Evolutionary conservation across 257 asterid genomes (phyloP), one percentile per base, ranked within the genome.

Genomic region (Solanum lycopersicoides): DNA sequence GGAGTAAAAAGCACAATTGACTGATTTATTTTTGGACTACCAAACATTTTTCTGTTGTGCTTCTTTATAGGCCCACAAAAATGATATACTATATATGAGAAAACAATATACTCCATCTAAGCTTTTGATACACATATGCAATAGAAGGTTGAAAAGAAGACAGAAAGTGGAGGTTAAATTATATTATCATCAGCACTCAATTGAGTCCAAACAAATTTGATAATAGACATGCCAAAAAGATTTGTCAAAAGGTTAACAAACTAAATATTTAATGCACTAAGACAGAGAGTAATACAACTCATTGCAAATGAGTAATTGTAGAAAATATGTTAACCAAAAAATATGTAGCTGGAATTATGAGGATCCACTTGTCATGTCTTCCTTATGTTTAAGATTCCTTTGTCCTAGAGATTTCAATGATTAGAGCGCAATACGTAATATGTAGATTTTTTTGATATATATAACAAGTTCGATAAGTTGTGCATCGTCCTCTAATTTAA

Each of bases 41-140:
- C 90, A 86, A 80, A 82, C 87, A 90, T 73, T 89, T 92, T 88
- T 84, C 53, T 83, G 77, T 72, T 90, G 88, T 92, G 92, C 89
- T 87, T 87, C 87, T 84, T 77, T 89, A 12, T 86, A 83, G 87
- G 88, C 90, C 28, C 84, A 87, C 59, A 89, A 44, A 89, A 15
- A 32, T 53, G 34, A 71, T 69, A 72, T 15, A 28, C 21, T 88
- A 89, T 88, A 82, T 83, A 68, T 50, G 6, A 14, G 16, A 2
- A 86, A 85, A 91, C 23, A 60, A 73, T 84, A 87, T 65, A 80
- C 79, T 84, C 87, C 86, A 89, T 87, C 73, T 69, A 85, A 82
- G 89, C 90, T 88, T 88, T 88, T 71, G 75, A 71, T 86, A 39
- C 88, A 84, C 30, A 80, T 66, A 32, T 50, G 53, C 82, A 87